These are phyloP conservation scores for Astrothelium subdiscretum DNA, from an alignment of 495 filamentous ascomycete species.

Conservation along the genomic window DNA sequence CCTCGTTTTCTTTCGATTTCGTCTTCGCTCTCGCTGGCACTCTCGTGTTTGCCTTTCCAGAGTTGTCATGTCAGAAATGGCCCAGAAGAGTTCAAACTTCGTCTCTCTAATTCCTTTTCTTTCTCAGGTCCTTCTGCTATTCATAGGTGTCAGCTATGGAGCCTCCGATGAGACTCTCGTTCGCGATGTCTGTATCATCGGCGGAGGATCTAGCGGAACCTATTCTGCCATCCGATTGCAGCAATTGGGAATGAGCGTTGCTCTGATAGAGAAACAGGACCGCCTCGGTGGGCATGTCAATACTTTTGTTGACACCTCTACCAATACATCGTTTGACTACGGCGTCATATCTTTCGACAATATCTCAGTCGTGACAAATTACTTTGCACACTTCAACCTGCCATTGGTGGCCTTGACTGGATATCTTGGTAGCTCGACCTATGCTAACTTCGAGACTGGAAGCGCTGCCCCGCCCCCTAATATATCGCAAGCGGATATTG, in stretches of 20 bases:
- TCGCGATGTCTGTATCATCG: conserved; percentile 36
- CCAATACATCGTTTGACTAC: conserved; percentile 32
- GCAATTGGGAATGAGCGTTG: conserved; percentile 31
- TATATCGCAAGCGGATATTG: conserved; percentile 6
- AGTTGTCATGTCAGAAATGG: too few species aligned
- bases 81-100: too few species aligned
- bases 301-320: conserved; percentile 34
- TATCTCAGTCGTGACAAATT: conserved; percentile 26
- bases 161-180: conserved; percentile 5
- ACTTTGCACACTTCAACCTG: conserved; percentile 29
- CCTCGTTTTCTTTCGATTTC: too few species aligned
- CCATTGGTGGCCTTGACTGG: conserved; percentile 7
- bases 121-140: too few species aligned
- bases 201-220: conserved; percentile 38
- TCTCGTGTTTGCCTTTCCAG: too few species aligned
- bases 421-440: background rate
- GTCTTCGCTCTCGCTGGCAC: too few species aligned
- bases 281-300: conserved; percentile 34
- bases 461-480: conserved; percentile 10
- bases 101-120: too few species aligned
- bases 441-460: conserved; percentile 21
- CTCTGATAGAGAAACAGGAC: conserved; percentile 33
- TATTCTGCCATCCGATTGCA: conserved; percentile 37
- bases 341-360: conserved; percentile 35
- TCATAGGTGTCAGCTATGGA: background rate